Evolutionary conservation across 2,329 filamentous ascomycete species (phyloP), one percentile per base, ranked within the genome.

Genomic region (Neofusicoccum ribis): DNA sequence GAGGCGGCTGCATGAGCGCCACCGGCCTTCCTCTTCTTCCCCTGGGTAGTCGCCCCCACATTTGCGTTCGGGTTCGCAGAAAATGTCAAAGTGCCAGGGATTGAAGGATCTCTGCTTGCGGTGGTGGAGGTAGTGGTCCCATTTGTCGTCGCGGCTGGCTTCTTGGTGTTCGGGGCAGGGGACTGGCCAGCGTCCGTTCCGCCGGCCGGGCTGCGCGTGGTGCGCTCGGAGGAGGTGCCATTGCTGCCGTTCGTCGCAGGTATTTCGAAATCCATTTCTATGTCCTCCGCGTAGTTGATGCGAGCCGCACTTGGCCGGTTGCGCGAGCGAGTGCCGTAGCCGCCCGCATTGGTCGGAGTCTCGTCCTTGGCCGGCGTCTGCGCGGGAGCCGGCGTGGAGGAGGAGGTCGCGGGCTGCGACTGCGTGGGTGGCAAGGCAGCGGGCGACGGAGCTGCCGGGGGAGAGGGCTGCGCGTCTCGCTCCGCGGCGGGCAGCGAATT

Each of bases 211-310:
- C 77, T 65, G 69, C 72, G 70, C 73, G 75, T 74, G 74, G 77
- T 65, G 72, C 70, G 72, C 56, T 75, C 76, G 68, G 76, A 84
- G 67, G 81, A 81, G 71, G 83, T 82, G 43, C 81, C 76, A 74
- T 89, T 90, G 75, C 88, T 87, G 52, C 67, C 81, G 15, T 87
- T 86, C 84, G 73, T 83, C 82, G 70, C 85, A 79, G 62, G 81
- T 76, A 73, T 84, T 73, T 97, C 94, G 76, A 93, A 92, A 76
- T 98, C 95, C 78, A 91, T 88, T 73, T 98, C 94, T 70, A 93
- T 84, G 78, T 97, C 94, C 79, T 99, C 95, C 59, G 95, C 94
- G 79, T 99, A 99, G 79, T 99, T 99, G 70, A 90, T 89, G 70
- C 95, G 91, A 71, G 90, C 85, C 70, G 86, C 88, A 72, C 91